Base-by-base conservation (phyloP, 78 protist species). In the Capsaspora owczarzaki region DNA sequence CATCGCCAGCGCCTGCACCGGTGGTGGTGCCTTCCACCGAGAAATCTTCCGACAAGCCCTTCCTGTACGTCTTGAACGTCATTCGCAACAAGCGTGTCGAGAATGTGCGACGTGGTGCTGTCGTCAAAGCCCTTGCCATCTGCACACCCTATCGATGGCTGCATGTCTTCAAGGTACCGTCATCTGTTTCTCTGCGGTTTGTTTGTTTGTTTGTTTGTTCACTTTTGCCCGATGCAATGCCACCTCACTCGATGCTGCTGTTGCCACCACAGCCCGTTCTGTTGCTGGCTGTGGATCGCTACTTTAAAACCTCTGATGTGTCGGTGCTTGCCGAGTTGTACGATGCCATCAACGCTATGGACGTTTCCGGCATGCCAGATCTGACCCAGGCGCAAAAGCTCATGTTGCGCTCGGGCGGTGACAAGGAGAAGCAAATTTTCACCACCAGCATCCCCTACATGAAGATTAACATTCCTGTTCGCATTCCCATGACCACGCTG, bases 101-200 rank as follows among this genome's bases (percentile, higher is more conserved):
- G 33, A 61, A 79, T 23, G 85, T 85, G 33, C 63, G 78, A 12
- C 74, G 81, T 23, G 89, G 89, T 20, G 92, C 96, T 10, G 33
- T 60, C 23, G 86, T 89, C 44, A 91, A 93, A 61, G 77, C 96
- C 8, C 25, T 93, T 81, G 93, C 95, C 23, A 76, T 93, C n/a
- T 88, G 92, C 74, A 71, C 95, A 3, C 61, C 75, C 19, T 74
- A 74, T 72, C 91, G 77, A 49, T 89, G 56, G 71, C 31, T 82
- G 22, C 88, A 88, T 74, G 78, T 90, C 25, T 93, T 51, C 60
- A 90, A 88, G 82, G 92, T 79, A 75, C 33, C 41, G 27, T 49
- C 56, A 49, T 10, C 16, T 10, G n/a, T 49, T 49, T 16, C 16
- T 49, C 16, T 49, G 56, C n/a, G 10, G 16, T 49, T 49, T 49